phyloP scores from a whole-genome alignment of 2,329 filamentous ascomycete species.

The Diaporthe capsici region DNA sequence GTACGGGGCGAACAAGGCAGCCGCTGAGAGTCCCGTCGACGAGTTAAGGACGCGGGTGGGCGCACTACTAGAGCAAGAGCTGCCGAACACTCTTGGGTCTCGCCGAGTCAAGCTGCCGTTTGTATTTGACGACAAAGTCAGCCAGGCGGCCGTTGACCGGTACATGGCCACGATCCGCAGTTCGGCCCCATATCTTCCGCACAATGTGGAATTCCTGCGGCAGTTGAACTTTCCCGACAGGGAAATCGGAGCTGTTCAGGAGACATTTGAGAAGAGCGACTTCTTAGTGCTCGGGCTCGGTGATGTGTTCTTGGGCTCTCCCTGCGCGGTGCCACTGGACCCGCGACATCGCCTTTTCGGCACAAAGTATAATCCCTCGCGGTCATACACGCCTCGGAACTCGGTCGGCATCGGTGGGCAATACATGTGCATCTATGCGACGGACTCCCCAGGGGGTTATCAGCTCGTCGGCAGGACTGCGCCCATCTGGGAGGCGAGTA shows the following conservation, averaged over 20 bases:
- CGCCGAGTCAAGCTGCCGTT: neutral
- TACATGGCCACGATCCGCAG: neutral
- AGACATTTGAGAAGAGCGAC: neutral
- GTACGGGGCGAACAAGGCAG: neutral
- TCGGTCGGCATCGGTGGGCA: neutral
- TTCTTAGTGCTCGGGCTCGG: neutral
- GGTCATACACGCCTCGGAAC: neutral
- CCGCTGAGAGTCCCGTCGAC: neutral
- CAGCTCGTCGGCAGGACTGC: neutral
- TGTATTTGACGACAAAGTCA: neutral
- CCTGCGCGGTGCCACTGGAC: neutral
- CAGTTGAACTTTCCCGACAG: neutral
- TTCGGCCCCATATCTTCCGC: neutral
- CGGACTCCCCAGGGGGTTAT: neutral
- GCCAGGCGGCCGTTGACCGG: neutral
- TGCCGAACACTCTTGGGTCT: neutral
- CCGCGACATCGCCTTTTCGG: neutral
- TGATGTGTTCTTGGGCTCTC: neutral
- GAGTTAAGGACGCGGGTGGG: neutral
- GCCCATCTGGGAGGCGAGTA: neutral
- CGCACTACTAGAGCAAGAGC: neutral
- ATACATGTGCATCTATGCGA: neutral
- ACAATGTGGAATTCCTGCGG: neutral
- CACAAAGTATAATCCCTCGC: neutral
- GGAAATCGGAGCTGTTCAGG: neutral